These are phyloP conservation scores for Wickerhamiella domercqiae DNA, from an alignment of 805 yeast species.

Conservation along the genomic window DNA sequence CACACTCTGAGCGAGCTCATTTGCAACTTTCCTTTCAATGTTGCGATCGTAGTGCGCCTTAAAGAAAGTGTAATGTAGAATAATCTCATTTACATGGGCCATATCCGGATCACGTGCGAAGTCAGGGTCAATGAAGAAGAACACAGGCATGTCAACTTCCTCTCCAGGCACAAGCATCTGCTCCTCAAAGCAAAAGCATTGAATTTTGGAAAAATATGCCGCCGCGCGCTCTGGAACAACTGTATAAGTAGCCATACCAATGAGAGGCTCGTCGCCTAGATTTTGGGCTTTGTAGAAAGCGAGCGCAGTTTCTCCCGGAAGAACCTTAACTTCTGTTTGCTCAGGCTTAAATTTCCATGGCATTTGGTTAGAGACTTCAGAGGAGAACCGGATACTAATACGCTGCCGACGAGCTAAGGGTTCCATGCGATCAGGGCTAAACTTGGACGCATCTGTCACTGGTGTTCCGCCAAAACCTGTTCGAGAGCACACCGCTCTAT, in stretches of 20 bases:
- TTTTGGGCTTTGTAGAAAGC: constrained; percentile 92
- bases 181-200: constrained; percentile 96
- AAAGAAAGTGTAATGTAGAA: constrained; percentile 86
- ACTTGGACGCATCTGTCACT: constrained; percentile 62
- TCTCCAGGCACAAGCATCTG: constrained; percentile 89
- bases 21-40: constrained; percentile 10
- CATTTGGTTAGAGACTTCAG: constrained; percentile 75
- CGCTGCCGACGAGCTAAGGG: constrained; percentile 79
- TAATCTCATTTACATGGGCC: constrained; percentile 80
- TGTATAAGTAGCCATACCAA: constrained; percentile 97
- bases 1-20: constrained; percentile 10
- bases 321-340: constrained; percentile 79
- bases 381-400: constrained; percentile 72
- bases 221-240: constrained; percentile 95
- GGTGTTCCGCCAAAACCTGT: constrained; percentile 97
- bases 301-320: constrained; percentile 95
- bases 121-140: constrained; percentile 93
- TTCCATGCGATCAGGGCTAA: constrained; percentile 72
- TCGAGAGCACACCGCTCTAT: constrained; percentile 79
- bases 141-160: constrained; percentile 97
- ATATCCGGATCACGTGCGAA: constrained; percentile 84
- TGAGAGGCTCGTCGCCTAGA: constrained; percentile 69
- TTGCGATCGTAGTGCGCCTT: constrained; percentile 21
- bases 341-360: constrained; percentile 95
- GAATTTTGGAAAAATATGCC: constrained; percentile 90